Evolutionary conservation across 495 filamentous ascomycete species (phyloP).

Genomic region (Glutinoglossum americanum): DNA sequence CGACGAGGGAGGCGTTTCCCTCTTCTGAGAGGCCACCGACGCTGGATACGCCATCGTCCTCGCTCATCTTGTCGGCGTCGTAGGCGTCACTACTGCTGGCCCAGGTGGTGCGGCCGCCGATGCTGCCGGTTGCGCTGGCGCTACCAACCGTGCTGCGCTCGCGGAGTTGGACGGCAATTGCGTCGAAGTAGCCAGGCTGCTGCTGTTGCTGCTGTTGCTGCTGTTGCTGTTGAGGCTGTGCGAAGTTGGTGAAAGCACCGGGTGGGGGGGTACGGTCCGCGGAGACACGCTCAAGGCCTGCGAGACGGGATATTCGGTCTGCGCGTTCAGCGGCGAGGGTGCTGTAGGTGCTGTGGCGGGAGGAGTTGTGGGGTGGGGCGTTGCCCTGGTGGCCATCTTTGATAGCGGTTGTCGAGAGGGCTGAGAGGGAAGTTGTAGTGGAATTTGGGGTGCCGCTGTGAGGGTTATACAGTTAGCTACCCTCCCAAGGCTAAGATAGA

Average conservation of each 20-base stretch:
- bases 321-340: conserved; percentile 77
- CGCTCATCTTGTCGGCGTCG: conserved; percentile 42
- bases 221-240: conserved; percentile 7
- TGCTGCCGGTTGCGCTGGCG: conserved; percentile 54
- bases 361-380: conserved; percentile 24
- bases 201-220: conserved; percentile 8
- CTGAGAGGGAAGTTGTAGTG: conserved; percentile 64
- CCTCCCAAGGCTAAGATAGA: too few relatives aligned
- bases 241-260: conserved; percentile 9
- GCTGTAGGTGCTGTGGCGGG: conserved; percentile 26
- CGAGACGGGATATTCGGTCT: conserved; percentile 78
- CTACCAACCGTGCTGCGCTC: conserved; percentile 71
- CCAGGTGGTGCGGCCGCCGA: conserved; percentile 58
- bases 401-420: conserved; percentile 75
- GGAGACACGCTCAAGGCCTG: conserved; percentile 62
- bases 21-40: conserved; percentile 66
- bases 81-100: conserved; percentile 40
- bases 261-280: conserved; percentile 27
- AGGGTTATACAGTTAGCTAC: neutral
- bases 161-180: conserved; percentile 29
- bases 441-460: conserved; percentile 77
- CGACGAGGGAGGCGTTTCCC: conserved; percentile 50
- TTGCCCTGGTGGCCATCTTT: conserved; percentile 82
- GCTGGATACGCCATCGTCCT: conserved; percentile 37
- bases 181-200: conserved; percentile 46